Evolutionary conservation across 306 rosid genomes (phyloP).

Genomic region (Ochetophila trinervis): DNA sequence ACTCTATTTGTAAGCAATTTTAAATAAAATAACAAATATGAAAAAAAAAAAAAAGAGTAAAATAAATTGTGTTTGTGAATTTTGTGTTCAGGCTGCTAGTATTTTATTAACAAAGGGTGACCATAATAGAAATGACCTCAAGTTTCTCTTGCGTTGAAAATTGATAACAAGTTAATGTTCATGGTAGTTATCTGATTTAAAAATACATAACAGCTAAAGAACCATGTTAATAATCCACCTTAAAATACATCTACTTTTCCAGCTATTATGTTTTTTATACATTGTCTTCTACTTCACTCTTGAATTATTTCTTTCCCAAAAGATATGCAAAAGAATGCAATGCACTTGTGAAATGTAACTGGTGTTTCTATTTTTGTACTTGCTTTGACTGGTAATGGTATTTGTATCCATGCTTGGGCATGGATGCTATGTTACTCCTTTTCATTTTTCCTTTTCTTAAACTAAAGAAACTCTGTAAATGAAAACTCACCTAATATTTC

Average conservation of each 20-base stretch:
- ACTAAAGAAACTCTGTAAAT: slow-evolving; percentile 17
- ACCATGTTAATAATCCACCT: no score
- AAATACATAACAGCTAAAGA: no score
- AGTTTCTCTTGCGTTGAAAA: no score
- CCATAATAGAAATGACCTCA: no score
- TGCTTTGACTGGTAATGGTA: not conserved
- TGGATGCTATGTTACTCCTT: slow-evolving; percentile 7
- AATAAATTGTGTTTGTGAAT: not conserved
- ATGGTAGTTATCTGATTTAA: no score
- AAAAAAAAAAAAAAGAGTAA: no score
- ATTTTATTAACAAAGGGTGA: not conserved
- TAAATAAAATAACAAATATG: no score
- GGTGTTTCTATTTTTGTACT: not conserved
- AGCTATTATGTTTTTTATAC: not conserved
- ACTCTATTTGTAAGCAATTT: no score
- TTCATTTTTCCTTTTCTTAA: not conserved
- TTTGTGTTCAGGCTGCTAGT: not conserved
- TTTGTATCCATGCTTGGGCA: not conserved
- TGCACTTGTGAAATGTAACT: not conserved
- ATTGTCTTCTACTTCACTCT: not conserved
- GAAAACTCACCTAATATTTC: slow-evolving; percentile 26
- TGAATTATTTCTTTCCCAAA: not conserved
- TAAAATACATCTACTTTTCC: no score
- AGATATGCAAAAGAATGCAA: not conserved
- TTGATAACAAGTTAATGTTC: no score